Percentiles rank a stretch among this genome's conserved stretches.
phyloP scores from a whole-genome alignment of 228 moss, liverwort and hornwort species.

The Sphagnum fallax region DNA sequence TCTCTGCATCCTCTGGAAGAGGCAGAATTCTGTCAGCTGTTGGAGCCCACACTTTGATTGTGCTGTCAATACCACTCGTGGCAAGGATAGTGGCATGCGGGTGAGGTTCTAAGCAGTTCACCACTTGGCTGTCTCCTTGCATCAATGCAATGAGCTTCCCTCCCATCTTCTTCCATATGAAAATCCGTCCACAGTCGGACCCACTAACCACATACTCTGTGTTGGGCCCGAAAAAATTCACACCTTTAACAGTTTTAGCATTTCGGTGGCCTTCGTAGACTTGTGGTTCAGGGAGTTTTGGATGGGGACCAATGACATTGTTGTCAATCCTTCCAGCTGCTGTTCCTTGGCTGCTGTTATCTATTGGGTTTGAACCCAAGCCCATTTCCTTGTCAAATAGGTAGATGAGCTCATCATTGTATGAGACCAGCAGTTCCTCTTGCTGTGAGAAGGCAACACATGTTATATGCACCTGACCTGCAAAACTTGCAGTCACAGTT shows the following conservation, averaged over 20 bases:
- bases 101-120: constrained; percentile 93
- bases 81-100: constrained; percentile 77
- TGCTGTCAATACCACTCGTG: constrained; percentile 79
- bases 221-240: constrained; percentile 87
- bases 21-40: constrained; percentile 26
- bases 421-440: constrained; percentile 84
- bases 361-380: constrained; percentile 47
- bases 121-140: constrained; percentile 59
- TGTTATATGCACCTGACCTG: constrained; percentile 59
- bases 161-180: constrained; percentile 84
- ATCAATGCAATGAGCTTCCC: constrained; percentile 59
- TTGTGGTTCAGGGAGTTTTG: constrained; percentile 30
- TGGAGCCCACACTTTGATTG: constrained; percentile 83
- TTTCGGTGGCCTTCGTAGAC: constrained; percentile 84
- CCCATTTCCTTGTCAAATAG: constrained; percentile 71
- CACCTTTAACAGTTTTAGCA: constrained; percentile 79
- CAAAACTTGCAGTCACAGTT: neutral
- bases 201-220: constrained; percentile 89
- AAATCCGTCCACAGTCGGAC: constrained; percentile 87
- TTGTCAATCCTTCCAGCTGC: constrained; percentile 7
- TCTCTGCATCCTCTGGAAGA: constrained; percentile 45
- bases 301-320: constrained; percentile 18
- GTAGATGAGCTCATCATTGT: constrained; percentile 84
- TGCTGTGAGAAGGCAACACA: constrained; percentile 82
- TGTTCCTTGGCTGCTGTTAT: constrained; percentile 6